Conservation (phyloP, 345 rosid species). For the Isatis tinctoria region DNA sequence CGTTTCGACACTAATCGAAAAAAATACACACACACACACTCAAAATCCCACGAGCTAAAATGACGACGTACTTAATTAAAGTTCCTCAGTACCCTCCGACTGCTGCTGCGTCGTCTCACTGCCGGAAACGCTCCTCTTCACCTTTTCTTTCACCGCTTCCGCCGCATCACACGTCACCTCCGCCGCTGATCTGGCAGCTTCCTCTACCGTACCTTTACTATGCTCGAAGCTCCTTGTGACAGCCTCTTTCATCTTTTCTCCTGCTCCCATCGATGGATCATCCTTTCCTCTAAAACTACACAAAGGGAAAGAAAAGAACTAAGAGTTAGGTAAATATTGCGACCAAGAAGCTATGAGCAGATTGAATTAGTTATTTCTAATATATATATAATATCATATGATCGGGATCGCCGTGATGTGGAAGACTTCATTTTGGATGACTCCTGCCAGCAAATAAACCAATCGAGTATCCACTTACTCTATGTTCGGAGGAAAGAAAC, state of each 20-base stretch:
- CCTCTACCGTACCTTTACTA: slow-evolving; percentile 32
- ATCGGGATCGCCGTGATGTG: neutral
- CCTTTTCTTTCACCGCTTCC: slow-evolving; percentile 17
- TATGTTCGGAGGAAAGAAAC: slow-evolving; percentile 28
- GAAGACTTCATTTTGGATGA: neutral
- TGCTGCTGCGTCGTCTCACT: neutral
- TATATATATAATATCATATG: neutral
- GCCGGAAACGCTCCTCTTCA: slow-evolving; percentile 20
- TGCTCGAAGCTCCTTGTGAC: slow-evolving; percentile 28
- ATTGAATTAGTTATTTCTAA: neutral
- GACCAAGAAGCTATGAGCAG: neutral
- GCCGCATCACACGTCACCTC: slow-evolving; percentile 19
- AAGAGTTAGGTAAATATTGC: neutral
- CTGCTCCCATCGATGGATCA: slow-evolving; percentile 12
- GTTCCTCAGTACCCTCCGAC: neutral
- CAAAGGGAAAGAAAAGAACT: neutral
- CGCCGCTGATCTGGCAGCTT: slow-evolving; percentile 36
- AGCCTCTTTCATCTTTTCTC: slow-evolving; percentile 31
- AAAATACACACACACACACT: neutral
- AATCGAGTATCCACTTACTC: slow-evolving; percentile 20
- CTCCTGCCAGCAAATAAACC: too few species aligned
- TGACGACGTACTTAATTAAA: slow-evolving; percentile 15
- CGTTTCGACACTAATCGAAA: neutral
- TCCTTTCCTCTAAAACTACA: slow-evolving; percentile 32
- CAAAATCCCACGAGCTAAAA: neutral